Percentiles rank a stretch among this genome's conserved stretches.
These are phyloP conservation scores for Carex cristatella DNA, from an alignment of 176 grass and related monocot species.

Conservation along the genomic window DNA sequence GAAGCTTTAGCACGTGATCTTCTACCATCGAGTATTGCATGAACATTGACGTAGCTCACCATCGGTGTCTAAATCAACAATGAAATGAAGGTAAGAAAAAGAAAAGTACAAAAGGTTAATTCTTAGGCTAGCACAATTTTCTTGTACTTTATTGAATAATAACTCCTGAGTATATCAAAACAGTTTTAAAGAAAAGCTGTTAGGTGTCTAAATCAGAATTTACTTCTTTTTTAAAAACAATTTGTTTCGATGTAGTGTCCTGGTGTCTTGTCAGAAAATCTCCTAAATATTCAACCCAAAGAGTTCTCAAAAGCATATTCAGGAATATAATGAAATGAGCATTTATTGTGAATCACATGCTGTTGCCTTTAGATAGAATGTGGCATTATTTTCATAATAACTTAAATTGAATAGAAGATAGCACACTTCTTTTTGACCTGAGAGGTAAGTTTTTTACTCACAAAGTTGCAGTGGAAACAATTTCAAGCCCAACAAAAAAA, in stretches of 20 bases:
- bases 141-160: background rate
- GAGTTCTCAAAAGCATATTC: background rate
- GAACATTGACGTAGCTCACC: slow-evolving; percentile 75
- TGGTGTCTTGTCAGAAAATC: background rate
- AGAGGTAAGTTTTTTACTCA: too few relatives aligned
- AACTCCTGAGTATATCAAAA: background rate
- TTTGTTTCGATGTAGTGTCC: background rate
- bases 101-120: background rate
- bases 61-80: slow-evolving; percentile 56
- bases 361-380: background rate
- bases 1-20: slow-evolving; percentile 48
- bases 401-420: too few relatives aligned
- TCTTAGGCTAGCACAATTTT: background rate
- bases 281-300: background rate
- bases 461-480: background rate
- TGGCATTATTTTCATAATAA: background rate
- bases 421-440: too few relatives aligned
- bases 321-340: background rate
- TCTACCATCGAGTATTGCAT: slow-evolving; percentile 63
- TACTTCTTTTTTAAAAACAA: background rate
- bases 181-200: background rate
- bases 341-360: background rate
- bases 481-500: background rate
- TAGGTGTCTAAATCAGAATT: background rate
- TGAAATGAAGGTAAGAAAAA: background rate